phyloP scores from a whole-genome alignment of 306 rosid species.

The Dicorynia guianensis region DNA sequence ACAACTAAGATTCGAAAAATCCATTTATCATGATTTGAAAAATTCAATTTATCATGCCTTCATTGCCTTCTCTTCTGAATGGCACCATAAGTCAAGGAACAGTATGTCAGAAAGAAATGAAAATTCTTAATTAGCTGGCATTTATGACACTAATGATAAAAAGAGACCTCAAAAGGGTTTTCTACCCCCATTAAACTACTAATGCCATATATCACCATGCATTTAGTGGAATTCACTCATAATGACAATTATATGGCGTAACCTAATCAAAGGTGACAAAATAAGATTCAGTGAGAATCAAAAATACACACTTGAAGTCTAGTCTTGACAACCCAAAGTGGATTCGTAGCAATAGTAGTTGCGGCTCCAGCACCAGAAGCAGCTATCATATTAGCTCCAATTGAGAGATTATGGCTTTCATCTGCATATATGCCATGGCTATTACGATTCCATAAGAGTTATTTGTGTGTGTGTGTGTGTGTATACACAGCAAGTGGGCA shows the following conservation, averaged over 20 bases:
- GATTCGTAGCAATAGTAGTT: constrained; percentile 80
- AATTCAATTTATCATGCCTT: no score
- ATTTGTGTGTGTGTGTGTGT: no score
- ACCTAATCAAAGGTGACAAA: constrained; percentile 7
- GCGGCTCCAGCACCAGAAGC: constrained; percentile 96
- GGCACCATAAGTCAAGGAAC: no score
- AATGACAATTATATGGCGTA: constrained; percentile 3
- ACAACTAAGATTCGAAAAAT: no score
- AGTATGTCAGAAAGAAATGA: background rate
- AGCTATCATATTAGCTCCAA: constrained; percentile 86
- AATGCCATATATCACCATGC: background rate
- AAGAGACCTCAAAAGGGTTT: constrained; percentile 6
- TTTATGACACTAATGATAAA: background rate
- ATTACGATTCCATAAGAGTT: constrained; percentile 9
- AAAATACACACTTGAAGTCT: constrained; percentile 77
- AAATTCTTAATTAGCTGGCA: background rate
- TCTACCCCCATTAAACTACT: constrained; percentile 1
- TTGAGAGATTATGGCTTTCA: constrained; percentile 67
- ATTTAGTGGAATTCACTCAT: constrained; percentile 13
- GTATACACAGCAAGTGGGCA: constrained; percentile 25
- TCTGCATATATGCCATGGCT: constrained; percentile 56
- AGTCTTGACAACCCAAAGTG: constrained; percentile 96
- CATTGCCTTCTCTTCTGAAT: no score
- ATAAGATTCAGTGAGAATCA: constrained; percentile 23
- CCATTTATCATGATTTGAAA: no score